Base-by-base conservation (phyloP, 805 yeast species). In the Cyberlindnera galapagoensis region DNA sequence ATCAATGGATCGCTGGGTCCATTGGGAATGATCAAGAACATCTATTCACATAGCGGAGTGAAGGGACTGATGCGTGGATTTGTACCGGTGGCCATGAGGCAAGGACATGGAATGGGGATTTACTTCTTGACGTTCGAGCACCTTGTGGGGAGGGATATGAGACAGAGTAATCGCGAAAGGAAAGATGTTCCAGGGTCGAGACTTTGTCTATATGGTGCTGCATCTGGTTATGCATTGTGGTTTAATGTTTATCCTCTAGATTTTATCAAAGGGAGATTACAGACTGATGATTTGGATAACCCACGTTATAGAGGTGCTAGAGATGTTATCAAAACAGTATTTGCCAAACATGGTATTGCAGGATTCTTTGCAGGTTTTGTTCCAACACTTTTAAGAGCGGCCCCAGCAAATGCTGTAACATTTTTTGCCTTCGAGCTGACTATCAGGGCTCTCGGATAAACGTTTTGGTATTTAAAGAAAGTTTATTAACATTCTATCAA, bases 351-450 rank as follows among this genome's bases (percentile, higher is more conserved):
- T 32, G 97, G 97, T 18, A 36, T 76, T 17, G 66, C 66, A 41
- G 95, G 95, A 0, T 82, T 92, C 51, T 83, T 84, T 60, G 80
- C 79, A 60, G 99, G 99, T 2, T 88, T 94, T 54, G 59, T 76
- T 13, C 97, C 98, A 23, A 88, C 97, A 0, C 74, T 92, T 42
- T 63, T 92, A 43, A 80, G 99, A 62, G 97, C 99, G 30, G 95
- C 95, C 4, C 98, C 98, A 1, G 98, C 94, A 4, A 94, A 92
- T 55, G 99, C 95, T 26, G 95, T 94, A 19, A 94, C 98, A 0
- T 92, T 92, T 61, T 80, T 85, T 26, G 87, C 94, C 3, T 92
- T 92, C 56, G 99, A 92, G 59, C 60, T 81, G 31, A 83, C 95
- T 4, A 80, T 88, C 82, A 75, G 95, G 60, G 39, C 44, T 2